Base-by-base conservation (phyloP, 495 filamentous ascomycete species). In the Mytilinidion resinicola region DNA sequence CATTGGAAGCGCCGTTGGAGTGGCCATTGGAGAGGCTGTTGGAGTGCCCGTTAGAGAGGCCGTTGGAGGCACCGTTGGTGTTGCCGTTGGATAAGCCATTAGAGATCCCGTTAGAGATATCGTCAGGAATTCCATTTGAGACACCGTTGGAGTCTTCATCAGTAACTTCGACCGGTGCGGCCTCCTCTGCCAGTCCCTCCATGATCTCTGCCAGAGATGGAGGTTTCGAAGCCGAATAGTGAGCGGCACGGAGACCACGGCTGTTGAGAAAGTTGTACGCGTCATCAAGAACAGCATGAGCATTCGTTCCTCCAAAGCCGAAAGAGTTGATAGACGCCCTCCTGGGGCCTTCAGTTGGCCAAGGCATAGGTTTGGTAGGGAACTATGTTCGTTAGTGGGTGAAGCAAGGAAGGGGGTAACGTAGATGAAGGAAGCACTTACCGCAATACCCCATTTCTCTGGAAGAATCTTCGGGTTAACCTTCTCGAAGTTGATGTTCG, bases 281-380 rank as follows among this genome's bases (percentile, higher is more conserved):
- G 21, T 74, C 68, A 43, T 78, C 77, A 0, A 78, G 3, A 41
- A 78, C 71, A 0, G 64, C 60, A 51, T 70, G 67, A 0, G 56
- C 59, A 55, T 70, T 67, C 3, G 62, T 42, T 34, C 67, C 65
- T 8, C 76, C 76, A 46, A 71, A 75, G 0, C 74, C 74, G 54
- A 76, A 76, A 0, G 67, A 71, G 35, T 69, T 73, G 5, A 74
- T 44, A 0, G 68, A 72, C 2, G 65, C 69, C 4, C 72, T 54
- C 25, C 70, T 65, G 9, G 69, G 56, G 4, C 46, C 46, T 20
- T 14, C 4, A 10, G 4, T 36, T 5, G 62, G 59, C 46, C 46
- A 49, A 9, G 46, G 46, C 19, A 30, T 49, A 25, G 46, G n/a
- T 25, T 49, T 20, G 9, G 46, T 49, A 49, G 46, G 17, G 10